Evolutionary conservation across 2,329 filamentous ascomycete species (phyloP).

Genomic region (Calonectria hawksworthii): DNA sequence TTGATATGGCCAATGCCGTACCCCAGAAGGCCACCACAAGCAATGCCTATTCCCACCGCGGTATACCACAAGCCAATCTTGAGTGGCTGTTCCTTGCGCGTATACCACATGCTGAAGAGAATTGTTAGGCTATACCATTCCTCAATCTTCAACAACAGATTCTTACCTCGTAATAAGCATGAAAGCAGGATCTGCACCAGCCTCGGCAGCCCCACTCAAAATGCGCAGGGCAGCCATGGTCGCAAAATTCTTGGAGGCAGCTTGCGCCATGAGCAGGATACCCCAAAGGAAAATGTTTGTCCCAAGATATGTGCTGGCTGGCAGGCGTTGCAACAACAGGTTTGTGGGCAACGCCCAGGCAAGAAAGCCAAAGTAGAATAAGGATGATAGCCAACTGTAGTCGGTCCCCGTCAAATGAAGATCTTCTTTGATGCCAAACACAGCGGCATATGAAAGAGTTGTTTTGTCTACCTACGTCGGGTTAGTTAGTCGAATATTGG

Average conservation of each 20-base stretch:
- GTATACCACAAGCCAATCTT: not conserved
- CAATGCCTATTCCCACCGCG: not conserved
- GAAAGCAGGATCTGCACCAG: not conserved
- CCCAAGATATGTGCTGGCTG: not conserved
- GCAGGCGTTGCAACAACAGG: not conserved
- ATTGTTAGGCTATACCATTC: not conserved
- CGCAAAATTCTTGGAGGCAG: not conserved
- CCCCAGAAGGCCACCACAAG: not conserved
- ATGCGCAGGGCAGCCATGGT: slow-evolving; percentile 1
- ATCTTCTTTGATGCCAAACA: not conserved
- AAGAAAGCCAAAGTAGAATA: slow-evolving; percentile 2
- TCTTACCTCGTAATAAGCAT: not conserved
- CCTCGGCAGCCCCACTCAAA: not conserved
- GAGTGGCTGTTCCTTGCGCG: not conserved
- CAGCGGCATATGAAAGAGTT: not conserved
- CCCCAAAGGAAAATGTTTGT: slow-evolving; percentile 1
- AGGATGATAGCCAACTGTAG: not conserved
- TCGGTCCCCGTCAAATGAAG: not conserved
- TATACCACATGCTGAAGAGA: not conserved
- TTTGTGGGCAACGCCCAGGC: not conserved
- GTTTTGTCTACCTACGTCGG: not conserved
- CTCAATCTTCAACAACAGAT: not conserved
- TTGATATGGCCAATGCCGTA: slow-evolving; percentile 8
- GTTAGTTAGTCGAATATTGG: not conserved
- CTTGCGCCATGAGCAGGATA: not conserved